These are phyloP conservation scores for Ampelomyces quisqualis DNA, from an alignment of 2,329 filamentous ascomycete species.

Conservation along the genomic window DNA sequence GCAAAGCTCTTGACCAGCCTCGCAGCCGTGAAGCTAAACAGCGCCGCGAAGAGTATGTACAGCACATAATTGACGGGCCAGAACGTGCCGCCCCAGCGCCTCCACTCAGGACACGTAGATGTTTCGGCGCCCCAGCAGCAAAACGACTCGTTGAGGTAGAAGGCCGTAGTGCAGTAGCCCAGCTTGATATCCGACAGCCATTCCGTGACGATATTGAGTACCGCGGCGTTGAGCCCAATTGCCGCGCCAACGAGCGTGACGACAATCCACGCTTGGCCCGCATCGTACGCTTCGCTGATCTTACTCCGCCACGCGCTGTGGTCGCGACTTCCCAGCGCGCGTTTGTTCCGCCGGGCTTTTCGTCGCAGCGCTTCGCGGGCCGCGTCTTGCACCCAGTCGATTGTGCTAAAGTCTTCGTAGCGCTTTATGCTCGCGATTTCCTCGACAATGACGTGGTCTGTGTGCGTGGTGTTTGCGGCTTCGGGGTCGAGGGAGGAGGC, in stretches of 20 bases:
- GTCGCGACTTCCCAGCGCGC: constrained; percentile 44
- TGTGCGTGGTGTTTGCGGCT: constrained; percentile 52
- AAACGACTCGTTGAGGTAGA: constrained; percentile 96
- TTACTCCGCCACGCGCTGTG: constrained; percentile 60
- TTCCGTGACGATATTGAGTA: constrained; percentile 93
- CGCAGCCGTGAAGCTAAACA: constrained; percentile 81
- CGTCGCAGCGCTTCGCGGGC: constrained; percentile 83
- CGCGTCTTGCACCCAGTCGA: constrained; percentile 99
- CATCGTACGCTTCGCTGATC: constrained; percentile 85
- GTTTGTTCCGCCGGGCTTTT: constrained; percentile 70
- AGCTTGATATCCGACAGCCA: constrained; percentile 96
- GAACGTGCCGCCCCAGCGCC: constrained; percentile 80
- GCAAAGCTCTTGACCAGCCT: constrained; percentile 87
- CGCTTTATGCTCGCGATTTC: constrained; percentile 97
- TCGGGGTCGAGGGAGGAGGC: constrained; percentile 60
- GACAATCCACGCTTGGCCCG: constrained; percentile 96
- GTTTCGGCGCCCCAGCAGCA: constrained; percentile 97
- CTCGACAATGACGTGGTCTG: constrained; percentile 76
- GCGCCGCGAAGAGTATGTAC: constrained; percentile 80
- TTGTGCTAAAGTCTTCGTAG: constrained; percentile 98
- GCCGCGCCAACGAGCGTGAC: constrained; percentile 89
- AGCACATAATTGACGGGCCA: constrained; percentile 78
- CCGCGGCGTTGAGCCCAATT: constrained; percentile 89
- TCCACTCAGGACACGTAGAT: constrained; percentile 87
- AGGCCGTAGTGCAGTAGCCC: constrained; percentile 92